phyloP scores from a whole-genome alignment of 2,329 filamentous ascomycete genomes.

The Colletotrichum tofieldiae region DNA sequence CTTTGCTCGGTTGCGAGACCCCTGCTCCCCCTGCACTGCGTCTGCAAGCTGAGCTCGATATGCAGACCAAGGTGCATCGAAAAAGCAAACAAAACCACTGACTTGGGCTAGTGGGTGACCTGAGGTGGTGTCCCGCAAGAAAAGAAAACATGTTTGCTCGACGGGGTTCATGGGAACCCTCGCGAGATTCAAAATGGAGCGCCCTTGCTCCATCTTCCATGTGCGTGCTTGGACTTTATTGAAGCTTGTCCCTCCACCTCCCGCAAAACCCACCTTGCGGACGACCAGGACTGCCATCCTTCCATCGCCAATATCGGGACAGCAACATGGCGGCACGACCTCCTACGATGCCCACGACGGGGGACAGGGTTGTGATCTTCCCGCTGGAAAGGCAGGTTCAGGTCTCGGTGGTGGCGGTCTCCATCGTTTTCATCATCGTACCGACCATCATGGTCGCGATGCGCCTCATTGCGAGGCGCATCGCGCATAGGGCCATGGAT shows the following conservation, averaged over 20 bases:
- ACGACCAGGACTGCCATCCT: neutral
- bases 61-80: neutral
- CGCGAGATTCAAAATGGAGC: slow-evolving; percentile 5
- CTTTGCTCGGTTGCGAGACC: neutral
- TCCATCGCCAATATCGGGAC: neutral
- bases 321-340: slow-evolving; percentile 25
- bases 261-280: slow-evolving; percentile 6
- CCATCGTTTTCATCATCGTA: slow-evolving; percentile 30
- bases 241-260: slow-evolving; percentile 1
- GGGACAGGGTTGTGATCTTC: slow-evolving; percentile 1
- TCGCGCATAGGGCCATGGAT: slow-evolving; percentile 28
- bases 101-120: neutral
- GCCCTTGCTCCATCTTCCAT: slow-evolving; percentile 6
- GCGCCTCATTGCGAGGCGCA: slow-evolving; percentile 33
- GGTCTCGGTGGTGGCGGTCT: slow-evolving; percentile 34
- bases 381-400: slow-evolving; percentile 31
- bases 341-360: slow-evolving; percentile 12
- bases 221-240: neutral
- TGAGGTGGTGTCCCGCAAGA: neutral
- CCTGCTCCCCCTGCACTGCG: slow-evolving; percentile 17
- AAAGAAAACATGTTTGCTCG: neutral
- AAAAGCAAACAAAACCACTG: slow-evolving; percentile 29
- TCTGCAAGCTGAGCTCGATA: slow-evolving; percentile 22
- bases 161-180: neutral
- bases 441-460: slow-evolving; percentile 22